A percentile compares a stretch with the other conserved stretches of the same genome.
phyloP scores from a whole-genome alignment of 306 rosid genomes.

The Leucaena leucocephala region DNA sequence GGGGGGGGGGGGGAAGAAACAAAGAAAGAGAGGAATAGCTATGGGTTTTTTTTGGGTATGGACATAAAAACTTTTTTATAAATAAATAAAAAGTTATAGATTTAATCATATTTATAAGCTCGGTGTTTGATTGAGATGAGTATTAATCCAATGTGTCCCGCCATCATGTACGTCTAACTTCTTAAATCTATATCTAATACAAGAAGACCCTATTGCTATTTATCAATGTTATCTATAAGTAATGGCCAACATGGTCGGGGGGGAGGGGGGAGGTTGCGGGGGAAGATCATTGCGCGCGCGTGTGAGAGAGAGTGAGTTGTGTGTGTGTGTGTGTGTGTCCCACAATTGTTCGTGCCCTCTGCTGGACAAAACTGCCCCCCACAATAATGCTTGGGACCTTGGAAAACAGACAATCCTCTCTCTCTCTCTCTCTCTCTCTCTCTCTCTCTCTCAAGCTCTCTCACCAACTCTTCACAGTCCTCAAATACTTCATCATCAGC shows the following conservation, averaged over 20 bases:
- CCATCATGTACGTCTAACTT: neutral
- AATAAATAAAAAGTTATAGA: too few relatives aligned
- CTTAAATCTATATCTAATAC: neutral
- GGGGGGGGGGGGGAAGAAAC: neutral
- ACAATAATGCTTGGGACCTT: slow-evolving; percentile 90
- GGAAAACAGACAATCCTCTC: slow-evolving; percentile 61
- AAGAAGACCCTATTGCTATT: neutral
- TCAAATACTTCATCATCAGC: slow-evolving; percentile 42
- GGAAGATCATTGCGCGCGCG: neutral
- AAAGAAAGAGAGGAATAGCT: slow-evolving; percentile 14
- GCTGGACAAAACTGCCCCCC: slow-evolving; percentile 88
- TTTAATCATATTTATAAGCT: too few relatives aligned
- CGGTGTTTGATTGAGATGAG: too few relatives aligned
- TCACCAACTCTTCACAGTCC: slow-evolving; percentile 38
- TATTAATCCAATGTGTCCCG: too few relatives aligned
- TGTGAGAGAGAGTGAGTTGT: slow-evolving; percentile 1
- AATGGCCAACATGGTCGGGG: too few relatives aligned
- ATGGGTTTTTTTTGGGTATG: neutral
- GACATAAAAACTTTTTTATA: too few relatives aligned
- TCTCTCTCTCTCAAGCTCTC: slow-evolving; percentile 24
- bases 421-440: slow-evolving; percentile 12
- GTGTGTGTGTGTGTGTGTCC: slow-evolving; percentile 37
- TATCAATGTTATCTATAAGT: neutral
- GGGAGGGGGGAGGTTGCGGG: too few relatives aligned
- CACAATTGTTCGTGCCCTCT: slow-evolving; percentile 77